Percentiles rank a stretch among this genome's conserved stretches.
These are phyloP conservation scores for Suillus subaureus DNA, from an alignment of 768 basidiomycete species.

Conservation along the genomic window DNA sequence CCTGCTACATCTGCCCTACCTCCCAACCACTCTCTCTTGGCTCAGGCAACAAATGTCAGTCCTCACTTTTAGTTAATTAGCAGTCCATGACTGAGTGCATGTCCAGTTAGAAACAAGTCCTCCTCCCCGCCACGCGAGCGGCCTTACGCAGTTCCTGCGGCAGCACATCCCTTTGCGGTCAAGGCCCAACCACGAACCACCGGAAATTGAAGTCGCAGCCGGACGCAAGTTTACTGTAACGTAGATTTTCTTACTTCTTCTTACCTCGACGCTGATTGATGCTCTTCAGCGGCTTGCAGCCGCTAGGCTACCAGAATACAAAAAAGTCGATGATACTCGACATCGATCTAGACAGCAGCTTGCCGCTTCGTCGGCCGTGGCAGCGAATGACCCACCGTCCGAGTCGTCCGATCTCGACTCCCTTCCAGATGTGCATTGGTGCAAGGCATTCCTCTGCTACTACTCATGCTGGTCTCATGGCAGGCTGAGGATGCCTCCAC, in stretches of 20 bases:
- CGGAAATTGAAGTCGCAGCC: background rate
- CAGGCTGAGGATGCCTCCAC: background rate
- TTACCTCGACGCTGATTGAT: background rate
- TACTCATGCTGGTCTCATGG: slow-evolving; percentile 2
- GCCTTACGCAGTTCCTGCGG: background rate
- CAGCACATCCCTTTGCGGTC: background rate
- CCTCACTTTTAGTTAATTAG: background rate
- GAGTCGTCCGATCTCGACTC: background rate
- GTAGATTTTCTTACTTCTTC: background rate
- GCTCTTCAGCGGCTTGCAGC: background rate
- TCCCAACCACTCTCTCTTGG: background rate
- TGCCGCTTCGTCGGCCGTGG: background rate
- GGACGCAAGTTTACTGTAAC: background rate
- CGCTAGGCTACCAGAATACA: slow-evolving; percentile 1
- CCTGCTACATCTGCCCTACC: background rate
- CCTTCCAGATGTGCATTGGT: background rate
- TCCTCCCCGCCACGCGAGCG: background rate
- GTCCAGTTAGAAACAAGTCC: background rate
- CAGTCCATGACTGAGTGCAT: background rate
- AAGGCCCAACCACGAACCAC: background rate
- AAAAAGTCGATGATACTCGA: background rate
- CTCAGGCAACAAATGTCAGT: background rate
- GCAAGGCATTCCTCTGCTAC: background rate
- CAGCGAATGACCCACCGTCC: background rate
- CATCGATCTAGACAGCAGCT: background rate